These are phyloP conservation scores for Leccinum sublutescens DNA, from an alignment of 768 basidiomycete genomes.

Conservation along the genomic window DNA sequence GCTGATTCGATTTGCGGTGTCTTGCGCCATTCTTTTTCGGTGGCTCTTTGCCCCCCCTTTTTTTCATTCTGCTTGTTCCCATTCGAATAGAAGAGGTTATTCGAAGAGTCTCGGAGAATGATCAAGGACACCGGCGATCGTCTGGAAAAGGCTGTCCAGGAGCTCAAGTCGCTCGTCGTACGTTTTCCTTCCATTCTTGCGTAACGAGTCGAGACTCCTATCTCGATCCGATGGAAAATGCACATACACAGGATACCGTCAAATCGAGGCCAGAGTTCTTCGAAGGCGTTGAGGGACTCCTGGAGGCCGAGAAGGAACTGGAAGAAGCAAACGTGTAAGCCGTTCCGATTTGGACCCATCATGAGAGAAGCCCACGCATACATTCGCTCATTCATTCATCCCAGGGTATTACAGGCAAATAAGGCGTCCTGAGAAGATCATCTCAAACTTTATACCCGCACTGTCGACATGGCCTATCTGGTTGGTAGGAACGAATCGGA, in stretches of 20 bases:
- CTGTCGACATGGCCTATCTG: slow-evolving; percentile 7
- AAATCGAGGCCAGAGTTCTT: slow-evolving; percentile 30
- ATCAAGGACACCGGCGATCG: slow-evolving; percentile 62
- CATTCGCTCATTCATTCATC: slow-evolving; percentile 24
- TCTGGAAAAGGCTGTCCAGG: slow-evolving; percentile 59
- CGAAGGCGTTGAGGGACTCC: slow-evolving; percentile 38
- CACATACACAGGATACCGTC: slow-evolving; percentile 25
- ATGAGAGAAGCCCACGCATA: background rate
- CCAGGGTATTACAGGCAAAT: slow-evolving; percentile 16
- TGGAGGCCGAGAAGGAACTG: slow-evolving; percentile 58
- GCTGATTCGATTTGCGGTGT: slow-evolving; percentile 20
- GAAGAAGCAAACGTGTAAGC: slow-evolving; percentile 49
- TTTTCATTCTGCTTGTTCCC: background rate
- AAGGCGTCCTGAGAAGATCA: slow-evolving; percentile 20
- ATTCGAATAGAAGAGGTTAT: slow-evolving; percentile 52
- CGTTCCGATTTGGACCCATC: background rate
- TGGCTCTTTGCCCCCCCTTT: slow-evolving; percentile 8
- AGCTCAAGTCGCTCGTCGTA: slow-evolving; percentile 68
- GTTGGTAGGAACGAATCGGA: background rate
- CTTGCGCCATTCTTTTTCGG: slow-evolving; percentile 11
- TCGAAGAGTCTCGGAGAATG: slow-evolving; percentile 83
- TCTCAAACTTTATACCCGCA: slow-evolving; percentile 18
- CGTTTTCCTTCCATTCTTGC: slow-evolving; percentile 34
- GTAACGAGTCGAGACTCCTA: slow-evolving; percentile 18
- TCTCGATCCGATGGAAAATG: slow-evolving; percentile 1